Base-by-base conservation (phyloP, 495 filamentous ascomycete genomes). In the Sabuloglossum arenarium region DNA sequence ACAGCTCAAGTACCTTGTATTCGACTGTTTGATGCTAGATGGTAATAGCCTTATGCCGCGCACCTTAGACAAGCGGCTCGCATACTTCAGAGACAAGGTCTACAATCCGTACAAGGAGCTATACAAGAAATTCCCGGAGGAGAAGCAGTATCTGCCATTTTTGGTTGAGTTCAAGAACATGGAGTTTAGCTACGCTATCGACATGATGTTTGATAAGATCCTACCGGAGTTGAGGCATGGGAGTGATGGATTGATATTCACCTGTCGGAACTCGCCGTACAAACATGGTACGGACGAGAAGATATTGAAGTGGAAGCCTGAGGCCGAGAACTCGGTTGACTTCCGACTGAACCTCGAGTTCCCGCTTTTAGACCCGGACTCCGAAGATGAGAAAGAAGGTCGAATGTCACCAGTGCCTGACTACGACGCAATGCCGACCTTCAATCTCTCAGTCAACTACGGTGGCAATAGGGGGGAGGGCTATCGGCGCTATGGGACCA, bases 221-320 rank as follows among this genome's bases (percentile, higher is more conserved):
- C 79, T 98, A 16, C 88, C 88, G 0, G 79, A 75, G 29, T 75
- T 98, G 11, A 81, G 78, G 58, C 91, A 98, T 64, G 86, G 91
- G 32, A 96, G 93, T 62, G 91, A 98, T 67, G 91, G 91, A 28
- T 75, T 98, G 21, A 93, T 98, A 64, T 98, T 98, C 71, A 96
- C 91, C 32, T 94, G 89, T 65, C 80, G 86, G 55, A 82, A 75
- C 59, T 84, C 81, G 29, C 79, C 83, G 1, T 98, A 98, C 71
- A 78, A 79, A 60, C 82, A 81, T 55, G 91, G 91, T 60, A 97
- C 91, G 6, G 91, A 98, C 66, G 76, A 78, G 42, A 82, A 90
- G 62, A 96, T 95, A 59, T 73, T 98, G 24, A 98, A 98, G 68
- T 98, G 91, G 91, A 98, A 98, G 65, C 86, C 89, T 0, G 82